Evolutionary conservation across 306 rosid species (phyloP).

Genomic region (Citrullus mucosospermus): DNA sequence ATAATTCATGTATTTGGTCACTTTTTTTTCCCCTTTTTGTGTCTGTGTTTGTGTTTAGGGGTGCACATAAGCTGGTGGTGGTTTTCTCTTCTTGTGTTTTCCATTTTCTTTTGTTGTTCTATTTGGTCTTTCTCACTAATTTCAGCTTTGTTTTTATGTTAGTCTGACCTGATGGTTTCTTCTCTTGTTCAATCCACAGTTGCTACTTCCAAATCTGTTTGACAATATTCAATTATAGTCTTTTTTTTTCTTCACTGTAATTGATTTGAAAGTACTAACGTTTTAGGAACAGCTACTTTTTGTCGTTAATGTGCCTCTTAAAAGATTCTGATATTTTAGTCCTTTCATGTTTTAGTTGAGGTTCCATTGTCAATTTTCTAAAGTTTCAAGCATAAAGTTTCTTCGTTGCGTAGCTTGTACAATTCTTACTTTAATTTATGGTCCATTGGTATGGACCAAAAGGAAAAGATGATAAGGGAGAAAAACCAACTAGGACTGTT

Average conservation of each 20-base stretch:
- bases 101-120: neutral
- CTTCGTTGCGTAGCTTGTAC: conserved; percentile 1
- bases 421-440: neutral
- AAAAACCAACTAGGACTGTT: neutral
- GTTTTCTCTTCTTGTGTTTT: neutral
- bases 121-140: neutral
- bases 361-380: neutral
- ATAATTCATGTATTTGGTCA: neutral
- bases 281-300: neutral
- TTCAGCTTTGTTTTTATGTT: neutral
- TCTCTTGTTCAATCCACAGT: neutral
- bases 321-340: neutral
- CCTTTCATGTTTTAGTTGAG: neutral
- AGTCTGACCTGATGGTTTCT: neutral
- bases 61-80: neutral
- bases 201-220: neutral
- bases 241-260: neutral
- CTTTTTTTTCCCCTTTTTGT: neutral
- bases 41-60: neutral
- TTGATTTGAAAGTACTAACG: conserved; percentile 4
- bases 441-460: conserved; percentile 1
- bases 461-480: neutral
- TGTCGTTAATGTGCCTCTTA: neutral
- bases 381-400: conserved; percentile 5
- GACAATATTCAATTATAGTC: neutral